Base-by-base conservation (phyloP, 129 eudicot species). In the Cynara cardunculus region DNA sequence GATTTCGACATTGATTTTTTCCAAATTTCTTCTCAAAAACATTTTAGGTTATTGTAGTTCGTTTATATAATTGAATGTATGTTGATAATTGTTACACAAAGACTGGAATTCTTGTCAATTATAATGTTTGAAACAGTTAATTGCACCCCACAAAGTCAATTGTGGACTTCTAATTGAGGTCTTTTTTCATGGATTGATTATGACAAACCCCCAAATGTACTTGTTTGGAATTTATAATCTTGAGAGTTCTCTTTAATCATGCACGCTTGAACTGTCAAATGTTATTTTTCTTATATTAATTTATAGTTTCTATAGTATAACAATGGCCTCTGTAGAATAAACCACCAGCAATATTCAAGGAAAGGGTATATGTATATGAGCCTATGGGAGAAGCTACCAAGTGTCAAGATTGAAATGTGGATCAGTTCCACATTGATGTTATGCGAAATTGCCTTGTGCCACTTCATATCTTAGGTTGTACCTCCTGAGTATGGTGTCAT, bases 341-440 rank as follows among this genome's bases (percentile, higher is more conserved):
- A 74, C 39, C 35, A 74, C 41, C 37, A 46, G 37, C 25, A 74
- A 46, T 30, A 59, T 30, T n/a, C 30, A 56, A 59, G 25, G 28
- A 61, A 76, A 31, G 71, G 71, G 37, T 76, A 30, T 62, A 30
- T 76, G 80, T 56, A 30, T 56, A 75, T 28, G 27, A 56, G 69
- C 69, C 69, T 53, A 37, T 31, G 22, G 5, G 80, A 25, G 79
- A 22, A 46, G 78, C 16, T 74, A 46, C 46, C 27, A 64, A 7
- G 69, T 64, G 22, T 64, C 4, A 25, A 44, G 65, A 25, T 41
- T 18, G 25, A 74, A 7, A 21, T 46, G 78, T 26, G 16, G 7
- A 46, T 74, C 25, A 46, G 66, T 74, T 46, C 32, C 21, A 24
- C 35, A 74, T 46, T 46, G 66, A 28, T 25, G 12, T 44, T 18